These are phyloP conservation scores for Carpinus fangiana DNA, from an alignment of 306 rosid genomes.

Conservation along the genomic window DNA sequence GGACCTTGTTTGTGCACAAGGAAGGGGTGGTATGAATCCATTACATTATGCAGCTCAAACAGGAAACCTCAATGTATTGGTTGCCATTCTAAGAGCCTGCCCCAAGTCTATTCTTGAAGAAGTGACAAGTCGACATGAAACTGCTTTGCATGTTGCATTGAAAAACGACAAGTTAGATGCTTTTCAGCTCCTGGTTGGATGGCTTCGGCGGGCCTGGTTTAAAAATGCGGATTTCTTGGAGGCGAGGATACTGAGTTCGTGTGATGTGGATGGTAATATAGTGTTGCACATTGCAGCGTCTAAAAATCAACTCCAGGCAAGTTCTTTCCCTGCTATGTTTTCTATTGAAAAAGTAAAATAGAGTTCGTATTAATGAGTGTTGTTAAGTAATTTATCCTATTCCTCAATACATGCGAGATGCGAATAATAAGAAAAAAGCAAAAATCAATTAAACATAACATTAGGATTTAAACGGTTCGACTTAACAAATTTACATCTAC, in stretches of 20 bases:
- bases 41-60: neutral
- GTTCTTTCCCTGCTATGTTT: neutral
- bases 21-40: neutral
- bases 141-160: neutral
- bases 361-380: too few relatives aligned
- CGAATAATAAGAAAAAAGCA: too few relatives aligned
- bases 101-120: neutral
- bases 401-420: too few relatives aligned
- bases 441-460: too few relatives aligned
- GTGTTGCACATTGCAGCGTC: slow-evolving; percentile 34
- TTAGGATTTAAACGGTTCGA: too few relatives aligned
- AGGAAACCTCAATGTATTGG: neutral
- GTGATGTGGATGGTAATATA: slow-evolving; percentile 32
- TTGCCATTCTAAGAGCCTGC: neutral
- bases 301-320: slow-evolving; percentile 5
- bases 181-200: neutral
- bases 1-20: neutral
- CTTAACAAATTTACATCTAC: too few relatives aligned
- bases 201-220: neutral
- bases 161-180: neutral
- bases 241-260: neutral
- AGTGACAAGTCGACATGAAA: neutral
- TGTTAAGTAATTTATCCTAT: too few relatives aligned
- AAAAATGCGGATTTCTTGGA: neutral
- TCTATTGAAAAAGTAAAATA: neutral